Conservation (phyloP, 129 eudicot species). For the Helichrysum umbraculigerum region DNA sequence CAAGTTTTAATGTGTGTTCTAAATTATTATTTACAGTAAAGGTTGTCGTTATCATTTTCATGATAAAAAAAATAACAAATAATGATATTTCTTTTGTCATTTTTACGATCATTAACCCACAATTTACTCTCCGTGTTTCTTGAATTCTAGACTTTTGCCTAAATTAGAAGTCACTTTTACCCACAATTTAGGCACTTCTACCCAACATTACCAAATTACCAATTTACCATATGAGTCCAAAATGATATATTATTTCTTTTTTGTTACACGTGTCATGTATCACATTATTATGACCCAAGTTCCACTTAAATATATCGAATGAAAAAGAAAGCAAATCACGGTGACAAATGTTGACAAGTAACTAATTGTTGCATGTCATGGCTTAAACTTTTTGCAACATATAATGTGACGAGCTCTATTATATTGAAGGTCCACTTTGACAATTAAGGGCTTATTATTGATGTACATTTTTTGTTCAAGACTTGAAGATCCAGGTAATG, state of each 20-base stretch:
- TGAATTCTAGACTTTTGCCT: background rate
- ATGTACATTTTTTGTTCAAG: too few species aligned
- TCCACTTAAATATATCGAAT: background rate
- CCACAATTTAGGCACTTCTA: background rate
- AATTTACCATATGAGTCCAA: background rate
- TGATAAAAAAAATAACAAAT: too few species aligned
- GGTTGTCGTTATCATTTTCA: too few species aligned
- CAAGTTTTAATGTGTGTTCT: too few species aligned
- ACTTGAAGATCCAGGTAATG: too few species aligned
- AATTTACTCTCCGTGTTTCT: background rate
- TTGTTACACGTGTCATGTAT: background rate
- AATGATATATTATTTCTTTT: background rate
- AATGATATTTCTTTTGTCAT: too few species aligned
- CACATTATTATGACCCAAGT: background rate
- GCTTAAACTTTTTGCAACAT: conserved; percentile 15
- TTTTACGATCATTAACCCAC: background rate
- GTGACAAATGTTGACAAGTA: conserved; percentile 20
- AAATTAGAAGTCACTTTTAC: background rate
- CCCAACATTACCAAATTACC: background rate
- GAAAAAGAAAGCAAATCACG: background rate
- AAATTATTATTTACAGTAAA: too few species aligned
- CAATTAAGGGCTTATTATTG: background rate
- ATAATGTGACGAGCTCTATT: background rate
- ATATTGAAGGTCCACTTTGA: background rate
- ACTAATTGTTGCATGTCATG: conserved; percentile 7